phyloP scores from a whole-genome alignment of 805 yeast species.

The Saccharomycopsis synnaedendra region DNA sequence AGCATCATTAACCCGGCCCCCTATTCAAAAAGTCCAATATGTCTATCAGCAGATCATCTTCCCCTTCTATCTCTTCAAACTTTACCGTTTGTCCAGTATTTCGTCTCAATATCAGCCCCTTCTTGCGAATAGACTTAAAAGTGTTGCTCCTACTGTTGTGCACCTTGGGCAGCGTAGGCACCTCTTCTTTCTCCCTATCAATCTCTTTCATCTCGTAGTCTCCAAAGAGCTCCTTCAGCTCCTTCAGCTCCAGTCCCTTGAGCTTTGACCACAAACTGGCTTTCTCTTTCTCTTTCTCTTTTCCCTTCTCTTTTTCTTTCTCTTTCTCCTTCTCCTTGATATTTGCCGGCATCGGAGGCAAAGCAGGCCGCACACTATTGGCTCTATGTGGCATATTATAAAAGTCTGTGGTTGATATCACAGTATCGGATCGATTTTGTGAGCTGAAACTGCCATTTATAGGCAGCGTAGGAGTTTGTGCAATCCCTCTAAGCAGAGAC shows the following conservation, averaged over 20 bases:
- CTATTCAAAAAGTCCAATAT: slow-evolving; percentile 34
- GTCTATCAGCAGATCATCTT: slow-evolving; percentile 30
- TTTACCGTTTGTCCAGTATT: not conserved
- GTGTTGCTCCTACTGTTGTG: not conserved
- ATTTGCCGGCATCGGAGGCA: not conserved
- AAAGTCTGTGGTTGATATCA: slow-evolving; percentile 5
- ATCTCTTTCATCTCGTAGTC: slow-evolving; percentile 7
- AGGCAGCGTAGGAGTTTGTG: not conserved
- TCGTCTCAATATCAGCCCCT: not conserved
- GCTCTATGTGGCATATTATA: slow-evolving; percentile 6
- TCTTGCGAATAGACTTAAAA: not conserved
- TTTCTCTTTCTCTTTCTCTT: not conserved
- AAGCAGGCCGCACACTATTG: not conserved
- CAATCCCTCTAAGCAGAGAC: not conserved
- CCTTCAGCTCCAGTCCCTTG: not conserved
- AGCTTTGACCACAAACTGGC: not conserved
- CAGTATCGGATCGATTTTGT: slow-evolving; percentile 5
- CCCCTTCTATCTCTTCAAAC: not conserved
- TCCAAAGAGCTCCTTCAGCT: not conserved
- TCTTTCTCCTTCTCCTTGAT: not conserved
- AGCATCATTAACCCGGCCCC: slow-evolving; percentile 25
- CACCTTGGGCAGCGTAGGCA: not conserved
- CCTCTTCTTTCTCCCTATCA: not conserved
- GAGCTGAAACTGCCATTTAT: not conserved
- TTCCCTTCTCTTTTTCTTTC: not conserved